Conservation (phyloP, 2,329 filamentous ascomycete species). For the Calonectria montana region DNA sequence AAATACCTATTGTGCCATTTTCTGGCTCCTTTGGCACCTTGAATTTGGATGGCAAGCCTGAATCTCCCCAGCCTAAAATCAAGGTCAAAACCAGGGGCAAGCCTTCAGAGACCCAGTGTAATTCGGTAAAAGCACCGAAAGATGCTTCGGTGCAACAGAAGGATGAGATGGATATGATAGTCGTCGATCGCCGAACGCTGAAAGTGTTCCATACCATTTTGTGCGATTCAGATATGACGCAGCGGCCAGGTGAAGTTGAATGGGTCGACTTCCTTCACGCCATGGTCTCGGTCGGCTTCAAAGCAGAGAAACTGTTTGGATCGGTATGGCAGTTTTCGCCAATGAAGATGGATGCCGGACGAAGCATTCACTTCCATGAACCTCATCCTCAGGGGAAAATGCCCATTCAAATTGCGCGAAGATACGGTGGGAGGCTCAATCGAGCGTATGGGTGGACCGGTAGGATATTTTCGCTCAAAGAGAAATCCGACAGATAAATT, state of each 20-base stretch:
- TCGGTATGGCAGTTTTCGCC: conserved; percentile 71
- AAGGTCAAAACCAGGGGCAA: not conserved
- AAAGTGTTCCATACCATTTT: not conserved
- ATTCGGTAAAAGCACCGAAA: not conserved
- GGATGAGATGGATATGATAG: not conserved
- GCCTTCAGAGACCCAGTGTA: not conserved
- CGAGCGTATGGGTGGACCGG: not conserved
- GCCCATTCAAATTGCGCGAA: not conserved
- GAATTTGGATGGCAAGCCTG: no score
- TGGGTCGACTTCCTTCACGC: conserved; percentile 68
- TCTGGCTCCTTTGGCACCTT: not conserved
- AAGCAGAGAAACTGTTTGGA: conserved; percentile 67
- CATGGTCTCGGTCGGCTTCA: conserved; percentile 62
- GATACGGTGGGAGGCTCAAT: not conserved
- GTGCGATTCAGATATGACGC: conserved; percentile 28
- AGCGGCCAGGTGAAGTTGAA: conserved; percentile 58
- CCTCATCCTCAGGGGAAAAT: not conserved
- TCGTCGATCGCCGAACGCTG: not conserved
- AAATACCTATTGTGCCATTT: not conserved
- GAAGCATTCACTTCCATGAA: conserved; percentile 6
- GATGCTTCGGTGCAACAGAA: not conserved
- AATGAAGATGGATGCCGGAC: not conserved
- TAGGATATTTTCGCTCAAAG: not conserved
- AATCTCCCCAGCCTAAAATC: not conserved
- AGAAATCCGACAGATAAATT: not conserved